Conservation (phyloP, 1,284 basidiomycete species). For the Paramarasmius palmivorus region DNA sequence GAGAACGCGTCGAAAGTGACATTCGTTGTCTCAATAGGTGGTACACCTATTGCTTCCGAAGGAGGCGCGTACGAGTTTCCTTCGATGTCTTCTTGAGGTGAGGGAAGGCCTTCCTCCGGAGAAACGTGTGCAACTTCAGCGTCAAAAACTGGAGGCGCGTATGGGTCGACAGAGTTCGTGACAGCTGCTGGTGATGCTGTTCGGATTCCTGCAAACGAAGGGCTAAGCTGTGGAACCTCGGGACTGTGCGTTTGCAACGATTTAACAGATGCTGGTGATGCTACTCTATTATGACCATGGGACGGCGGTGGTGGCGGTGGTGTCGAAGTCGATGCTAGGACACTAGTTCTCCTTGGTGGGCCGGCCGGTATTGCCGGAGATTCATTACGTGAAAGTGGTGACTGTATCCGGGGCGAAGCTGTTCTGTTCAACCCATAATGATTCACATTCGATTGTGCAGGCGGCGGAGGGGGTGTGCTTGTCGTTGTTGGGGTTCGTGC, state of each 20-base stretch:
- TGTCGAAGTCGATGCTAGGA: not conserved
- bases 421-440: not conserved
- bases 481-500: slow-evolving; percentile 9
- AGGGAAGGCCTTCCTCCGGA: not conserved
- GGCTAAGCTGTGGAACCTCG: too few species aligned
- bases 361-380: not conserved
- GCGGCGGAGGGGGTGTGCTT: not conserved
- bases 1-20: not conserved
- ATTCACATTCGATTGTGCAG: not conserved
- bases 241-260: slow-evolving; percentile 8
- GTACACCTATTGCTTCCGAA: slow-evolving; percentile 1
- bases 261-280: slow-evolving; percentile 15
- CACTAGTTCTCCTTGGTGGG: not conserved
- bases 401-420: not conserved
- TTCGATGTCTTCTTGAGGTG: not conserved
- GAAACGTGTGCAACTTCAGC: slow-evolving; percentile 15
- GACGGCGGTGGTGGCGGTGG: not conserved
- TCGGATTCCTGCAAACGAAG: not conserved
- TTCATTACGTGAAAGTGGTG: not conserved
- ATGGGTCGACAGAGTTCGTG: slow-evolving; percentile 21
- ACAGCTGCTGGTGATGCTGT: slow-evolving; percentile 13
- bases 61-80: not conserved
- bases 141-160: slow-evolving; percentile 20
- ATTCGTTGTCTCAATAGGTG: slow-evolving; percentile 16
- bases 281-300: slow-evolving; percentile 4